Conservation (phyloP, 768 basidiomycete genomes). For the Coprinellus aureogranulatus region DNA sequence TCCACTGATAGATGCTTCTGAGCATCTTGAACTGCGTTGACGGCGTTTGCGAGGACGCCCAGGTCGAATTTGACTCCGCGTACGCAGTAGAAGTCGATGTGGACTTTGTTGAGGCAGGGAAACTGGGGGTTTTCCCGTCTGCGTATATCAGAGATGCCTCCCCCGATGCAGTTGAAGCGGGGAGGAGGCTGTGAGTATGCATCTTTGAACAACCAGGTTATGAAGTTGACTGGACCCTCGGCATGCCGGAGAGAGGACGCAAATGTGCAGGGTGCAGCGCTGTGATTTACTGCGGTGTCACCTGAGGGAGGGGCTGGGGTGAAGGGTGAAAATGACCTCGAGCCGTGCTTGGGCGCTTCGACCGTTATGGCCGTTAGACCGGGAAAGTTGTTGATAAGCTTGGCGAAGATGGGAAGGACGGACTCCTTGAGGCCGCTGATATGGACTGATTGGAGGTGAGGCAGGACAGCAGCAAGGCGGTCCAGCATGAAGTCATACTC, state of each 20-base stretch:
- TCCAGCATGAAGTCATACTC: not conserved
- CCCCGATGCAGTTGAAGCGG: no score
- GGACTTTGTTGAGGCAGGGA: not conserved
- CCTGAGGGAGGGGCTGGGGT: not conserved
- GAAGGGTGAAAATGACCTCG: not conserved
- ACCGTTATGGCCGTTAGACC: not conserved
- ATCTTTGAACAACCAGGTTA: not conserved
- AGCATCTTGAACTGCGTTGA: not conserved
- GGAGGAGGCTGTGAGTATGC: not conserved
- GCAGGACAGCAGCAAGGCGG: not conserved
- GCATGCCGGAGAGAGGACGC: not conserved
- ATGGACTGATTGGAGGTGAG: not conserved
- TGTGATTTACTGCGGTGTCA: not conserved
- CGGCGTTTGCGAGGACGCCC: not conserved
- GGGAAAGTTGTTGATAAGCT: not conserved
- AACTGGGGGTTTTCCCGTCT: not conserved
- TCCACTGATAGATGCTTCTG: not conserved
- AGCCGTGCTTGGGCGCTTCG: not conserved
- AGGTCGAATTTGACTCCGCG: not conserved
- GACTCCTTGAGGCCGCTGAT: not conserved
- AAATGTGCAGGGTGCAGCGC: not conserved
- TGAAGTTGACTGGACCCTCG: not conserved
- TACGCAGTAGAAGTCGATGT: conserved; percentile 1
- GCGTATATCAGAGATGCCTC: not conserved
- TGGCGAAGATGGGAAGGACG: not conserved